These are phyloP conservation scores for Zoysia pacifica DNA, from an alignment of 176 grass and related monocot genomes.

Conservation along the genomic window DNA sequence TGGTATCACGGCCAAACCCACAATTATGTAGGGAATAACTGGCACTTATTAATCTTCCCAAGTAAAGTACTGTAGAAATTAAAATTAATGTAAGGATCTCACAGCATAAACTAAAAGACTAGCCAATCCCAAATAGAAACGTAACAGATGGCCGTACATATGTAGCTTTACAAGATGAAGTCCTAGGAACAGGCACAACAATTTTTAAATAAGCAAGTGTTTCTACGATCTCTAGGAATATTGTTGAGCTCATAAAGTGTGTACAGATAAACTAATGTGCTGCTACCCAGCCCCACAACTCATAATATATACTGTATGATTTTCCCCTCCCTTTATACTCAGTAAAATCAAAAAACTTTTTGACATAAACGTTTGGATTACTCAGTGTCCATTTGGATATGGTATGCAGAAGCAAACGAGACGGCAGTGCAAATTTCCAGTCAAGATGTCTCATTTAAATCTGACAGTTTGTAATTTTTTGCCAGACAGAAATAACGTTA, in stretches of 20 bases:
- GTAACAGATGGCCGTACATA: slow-evolving; percentile 29
- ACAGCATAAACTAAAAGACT: slow-evolving; percentile 30
- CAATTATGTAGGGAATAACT: slow-evolving; percentile 36
- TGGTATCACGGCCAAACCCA: slow-evolving; percentile 40
- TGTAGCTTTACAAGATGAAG: slow-evolving; percentile 50
- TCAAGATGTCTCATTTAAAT: not conserved
- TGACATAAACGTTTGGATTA: not conserved
- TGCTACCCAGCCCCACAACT: slow-evolving; percentile 12
- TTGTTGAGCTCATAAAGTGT: slow-evolving; percentile 44
- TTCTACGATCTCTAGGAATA: slow-evolving; percentile 36
- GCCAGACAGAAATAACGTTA: no score
- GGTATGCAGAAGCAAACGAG: not conserved
- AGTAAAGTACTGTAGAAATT: slow-evolving; percentile 11
- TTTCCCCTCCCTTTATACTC: no score
- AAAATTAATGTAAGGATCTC: slow-evolving; percentile 26
- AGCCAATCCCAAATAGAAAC: slow-evolving; percentile 48
- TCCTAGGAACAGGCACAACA: slow-evolving; percentile 41
- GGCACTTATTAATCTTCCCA: slow-evolving; percentile 22
- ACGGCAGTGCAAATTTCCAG: slow-evolving; percentile 7
- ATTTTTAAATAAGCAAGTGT: slow-evolving; percentile 44
- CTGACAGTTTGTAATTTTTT: slow-evolving; percentile 10
- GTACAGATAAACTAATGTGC: not conserved
- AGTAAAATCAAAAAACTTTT: not conserved
- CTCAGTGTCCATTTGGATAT: not conserved
- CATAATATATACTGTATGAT: not conserved